Conservation (phyloP, 1,284 basidiomycete genomes). For the Pseudozyma sp. region DNA sequence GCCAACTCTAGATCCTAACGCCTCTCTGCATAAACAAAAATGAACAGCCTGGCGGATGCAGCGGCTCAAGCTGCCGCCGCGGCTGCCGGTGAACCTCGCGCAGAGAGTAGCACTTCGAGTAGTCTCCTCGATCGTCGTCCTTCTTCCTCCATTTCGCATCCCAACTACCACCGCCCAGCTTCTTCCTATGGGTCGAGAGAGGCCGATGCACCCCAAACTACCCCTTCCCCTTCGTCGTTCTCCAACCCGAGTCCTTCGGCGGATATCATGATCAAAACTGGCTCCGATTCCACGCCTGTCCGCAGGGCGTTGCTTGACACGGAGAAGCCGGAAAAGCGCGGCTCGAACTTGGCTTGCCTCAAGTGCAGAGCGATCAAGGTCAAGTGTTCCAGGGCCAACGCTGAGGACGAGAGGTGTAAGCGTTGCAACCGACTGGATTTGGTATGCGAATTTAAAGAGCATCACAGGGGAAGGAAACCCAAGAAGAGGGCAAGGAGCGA, state of each 20-base stretch:
- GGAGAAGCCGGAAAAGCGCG: slow-evolving; percentile 51
- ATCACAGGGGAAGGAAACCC: slow-evolving; percentile 51
- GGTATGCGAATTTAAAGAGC: slow-evolving; percentile 49
- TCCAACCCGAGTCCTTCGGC: slow-evolving; percentile 16
- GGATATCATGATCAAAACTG: slow-evolving; percentile 32
- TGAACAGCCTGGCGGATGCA: slow-evolving; percentile 50
- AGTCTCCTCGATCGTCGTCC: slow-evolving; percentile 7
- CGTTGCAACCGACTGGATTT: slow-evolving; percentile 52
- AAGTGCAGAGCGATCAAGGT: slow-evolving; percentile 55
- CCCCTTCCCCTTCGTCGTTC: slow-evolving; percentile 8
- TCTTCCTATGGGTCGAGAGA: not conserved
- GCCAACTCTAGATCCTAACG: not conserved
- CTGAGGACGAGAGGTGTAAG: slow-evolving; percentile 40
- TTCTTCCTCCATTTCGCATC: slow-evolving; percentile 5
- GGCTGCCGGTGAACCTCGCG: slow-evolving; percentile 2
- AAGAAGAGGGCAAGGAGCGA: slow-evolving; percentile 45
- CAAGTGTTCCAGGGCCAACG: slow-evolving; percentile 42
- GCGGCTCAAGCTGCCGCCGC: slow-evolving; percentile 26
- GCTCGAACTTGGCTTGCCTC: slow-evolving; percentile 49
- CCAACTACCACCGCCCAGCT: slow-evolving; percentile 3
- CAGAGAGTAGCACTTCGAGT: slow-evolving; percentile 7
- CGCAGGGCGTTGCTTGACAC: slow-evolving; percentile 41
- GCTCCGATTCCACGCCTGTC: slow-evolving; percentile 23
- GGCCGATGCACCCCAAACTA: not conserved
- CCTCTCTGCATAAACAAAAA: slow-evolving; percentile 5